These are phyloP conservation scores for Tephrocybe sp. DNA, from an alignment of 768 basidiomycete species.

Conservation along the genomic window DNA sequence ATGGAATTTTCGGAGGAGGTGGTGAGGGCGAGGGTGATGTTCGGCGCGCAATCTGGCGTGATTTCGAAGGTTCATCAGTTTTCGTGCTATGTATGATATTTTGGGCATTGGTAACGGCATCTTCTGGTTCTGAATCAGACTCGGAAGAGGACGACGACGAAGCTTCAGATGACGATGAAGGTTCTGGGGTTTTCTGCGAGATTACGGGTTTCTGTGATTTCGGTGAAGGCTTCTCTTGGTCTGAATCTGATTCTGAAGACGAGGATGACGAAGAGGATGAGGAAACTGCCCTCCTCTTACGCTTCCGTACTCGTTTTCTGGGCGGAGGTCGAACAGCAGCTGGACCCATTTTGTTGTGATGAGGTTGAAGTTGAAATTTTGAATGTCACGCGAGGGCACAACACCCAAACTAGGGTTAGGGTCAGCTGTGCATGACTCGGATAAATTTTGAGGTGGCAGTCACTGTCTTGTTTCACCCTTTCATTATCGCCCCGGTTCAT, in stretches of 20 bases:
- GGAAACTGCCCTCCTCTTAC: constrained; percentile 49
- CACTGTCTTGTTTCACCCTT: neutral
- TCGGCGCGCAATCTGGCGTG: constrained; percentile 17
- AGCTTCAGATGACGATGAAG: constrained; percentile 20
- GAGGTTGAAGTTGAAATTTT: neutral
- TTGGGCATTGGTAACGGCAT: neutral
- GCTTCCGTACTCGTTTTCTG: constrained; percentile 50
- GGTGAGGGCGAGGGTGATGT: constrained; percentile 45
- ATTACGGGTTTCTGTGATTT: constrained; percentile 8
- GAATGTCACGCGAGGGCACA: neutral
- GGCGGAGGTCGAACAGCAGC: constrained; percentile 31
- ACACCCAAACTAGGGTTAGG: constrained; percentile 11
- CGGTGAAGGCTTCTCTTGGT: constrained; percentile 15
- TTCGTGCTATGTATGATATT: constrained; percentile 17
- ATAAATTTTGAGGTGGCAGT: no score
- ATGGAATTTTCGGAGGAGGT: constrained; percentile 45
- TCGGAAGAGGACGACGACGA: constrained; percentile 24
- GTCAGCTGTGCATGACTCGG: neutral
- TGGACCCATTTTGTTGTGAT: constrained; percentile 13
- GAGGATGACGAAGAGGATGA: constrained; percentile 42
- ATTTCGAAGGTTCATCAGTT: constrained; percentile 12
- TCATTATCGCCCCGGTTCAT: neutral
- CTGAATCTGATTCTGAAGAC: constrained; percentile 33
- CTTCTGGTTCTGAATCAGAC: constrained; percentile 13
- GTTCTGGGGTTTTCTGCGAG: constrained; percentile 4